phyloP scores from a whole-genome alignment of 805 yeast species.

The Candida coquimbonensis region DNA sequence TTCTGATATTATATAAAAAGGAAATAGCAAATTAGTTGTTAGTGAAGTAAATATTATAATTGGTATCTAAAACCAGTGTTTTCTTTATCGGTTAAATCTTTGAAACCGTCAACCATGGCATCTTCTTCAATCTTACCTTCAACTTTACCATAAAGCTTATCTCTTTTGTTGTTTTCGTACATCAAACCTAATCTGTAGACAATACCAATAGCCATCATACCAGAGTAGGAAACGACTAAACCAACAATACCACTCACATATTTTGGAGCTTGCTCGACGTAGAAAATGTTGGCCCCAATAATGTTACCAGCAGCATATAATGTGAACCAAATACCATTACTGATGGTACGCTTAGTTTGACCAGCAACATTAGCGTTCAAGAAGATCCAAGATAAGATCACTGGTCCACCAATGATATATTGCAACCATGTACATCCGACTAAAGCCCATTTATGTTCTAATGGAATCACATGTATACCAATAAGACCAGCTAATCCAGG shows the following conservation, averaged over 20 bases:
- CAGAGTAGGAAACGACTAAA: slow-evolving; percentile 1
- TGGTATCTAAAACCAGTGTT: slow-evolving; percentile 5
- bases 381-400: slow-evolving; percentile 4
- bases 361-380: slow-evolving; percentile 26
- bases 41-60: not conserved
- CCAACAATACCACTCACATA: slow-evolving; percentile 16
- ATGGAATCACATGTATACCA: slow-evolving; percentile 12
- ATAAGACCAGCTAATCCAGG: slow-evolving; percentile 34
- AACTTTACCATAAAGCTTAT: slow-evolving; percentile 3
- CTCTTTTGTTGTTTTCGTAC: slow-evolving; percentile 1
- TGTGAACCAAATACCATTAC: slow-evolving; percentile 31
- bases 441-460: slow-evolving; percentile 23
- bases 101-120: slow-evolving; percentile 5
- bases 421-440: slow-evolving; percentile 18
- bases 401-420: slow-evolving; percentile 3
- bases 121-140: slow-evolving; percentile 4
- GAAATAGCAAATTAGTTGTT: too few relatives aligned
- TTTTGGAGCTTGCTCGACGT: slow-evolving; percentile 31
- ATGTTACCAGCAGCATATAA: slow-evolving; percentile 36
- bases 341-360: slow-evolving; percentile 34
- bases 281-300: slow-evolving; percentile 42
- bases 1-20: too few relatives aligned
- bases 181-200: slow-evolving; percentile 3
- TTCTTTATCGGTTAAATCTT: slow-evolving; percentile 5
- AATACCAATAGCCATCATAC: slow-evolving; percentile 3